A percentile compares a stretch with the other conserved stretches of the same genome.
These are phyloP conservation scores for Aurinia saxatilis DNA, from an alignment of 345 rosid genomes.

Conservation along the genomic window DNA sequence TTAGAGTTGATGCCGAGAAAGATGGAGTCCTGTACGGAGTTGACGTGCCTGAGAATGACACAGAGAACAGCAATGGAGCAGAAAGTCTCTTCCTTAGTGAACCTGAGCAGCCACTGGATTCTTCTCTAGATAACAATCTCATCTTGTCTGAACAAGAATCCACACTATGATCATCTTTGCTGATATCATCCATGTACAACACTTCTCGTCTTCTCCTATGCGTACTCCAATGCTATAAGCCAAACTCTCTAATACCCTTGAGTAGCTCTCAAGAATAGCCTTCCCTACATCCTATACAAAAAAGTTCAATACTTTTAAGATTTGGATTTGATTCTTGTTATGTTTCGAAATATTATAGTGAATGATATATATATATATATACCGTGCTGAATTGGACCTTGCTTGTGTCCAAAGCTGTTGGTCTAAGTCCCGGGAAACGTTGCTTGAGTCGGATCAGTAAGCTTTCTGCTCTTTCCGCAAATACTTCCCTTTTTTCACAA, in stretches of 20 bases:
- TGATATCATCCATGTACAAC: constrained; percentile 78
- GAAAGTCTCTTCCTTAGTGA: constrained; percentile 53
- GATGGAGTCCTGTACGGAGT: constrained; percentile 64
- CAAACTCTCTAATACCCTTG: constrained; percentile 84
- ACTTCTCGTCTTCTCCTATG: constrained; percentile 83
- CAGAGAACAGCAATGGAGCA: constrained; percentile 49
- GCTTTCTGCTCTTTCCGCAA: constrained; percentile 80
- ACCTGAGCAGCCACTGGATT: constrained; percentile 44
- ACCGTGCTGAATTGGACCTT: constrained; percentile 97
- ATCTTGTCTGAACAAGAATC: constrained; percentile 26
- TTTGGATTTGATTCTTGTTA: neutral
- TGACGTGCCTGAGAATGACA: constrained; percentile 36
- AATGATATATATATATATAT: neutral
- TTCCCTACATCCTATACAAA: constrained; percentile 80
- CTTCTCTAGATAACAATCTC: constrained; percentile 26
- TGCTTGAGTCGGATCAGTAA: constrained; percentile 81
- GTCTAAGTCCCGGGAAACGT: constrained; percentile 79
- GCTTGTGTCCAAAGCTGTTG: constrained; percentile 79
- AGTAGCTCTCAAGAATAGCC: constrained; percentile 93
- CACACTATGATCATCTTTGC: constrained; percentile 41
- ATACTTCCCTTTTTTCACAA: constrained; percentile 72
- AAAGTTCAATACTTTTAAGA: neutral
- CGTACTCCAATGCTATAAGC: constrained; percentile 85
- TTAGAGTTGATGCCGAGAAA: constrained; percentile 46
- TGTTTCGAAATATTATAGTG: neutral